These are phyloP conservation scores for Solanum chmielewskii DNA, from an alignment of 257 asterid genomes.

Conservation along the genomic window DNA sequence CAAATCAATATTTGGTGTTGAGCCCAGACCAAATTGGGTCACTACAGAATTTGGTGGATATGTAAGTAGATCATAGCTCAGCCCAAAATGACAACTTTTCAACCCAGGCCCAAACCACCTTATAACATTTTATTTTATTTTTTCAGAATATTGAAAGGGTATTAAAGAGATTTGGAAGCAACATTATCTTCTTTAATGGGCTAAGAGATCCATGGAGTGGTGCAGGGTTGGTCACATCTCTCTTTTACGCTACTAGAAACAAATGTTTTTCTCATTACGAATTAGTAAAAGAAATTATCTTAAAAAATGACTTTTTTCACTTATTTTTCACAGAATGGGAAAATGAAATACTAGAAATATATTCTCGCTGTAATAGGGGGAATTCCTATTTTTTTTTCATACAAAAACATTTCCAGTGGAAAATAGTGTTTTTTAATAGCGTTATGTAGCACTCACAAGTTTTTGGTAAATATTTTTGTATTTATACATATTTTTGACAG, in stretches of 20 bases:
- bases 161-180: conserved; percentile 62
- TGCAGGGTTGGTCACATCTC: conserved; percentile 42
- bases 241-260: background rate
- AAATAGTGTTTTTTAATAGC: background rate
- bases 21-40: conserved; percentile 78
- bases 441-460: background rate
- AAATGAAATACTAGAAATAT: no score
- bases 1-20: conserved; percentile 7
- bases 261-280: background rate
- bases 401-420: background rate
- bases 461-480: background rate
- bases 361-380: background rate
- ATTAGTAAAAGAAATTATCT: no score
- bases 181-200: conserved; percentile 83
- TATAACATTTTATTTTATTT: no score
- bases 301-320: no score
- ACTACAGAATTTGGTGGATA: conserved; percentile 72
- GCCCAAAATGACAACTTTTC: background rate
- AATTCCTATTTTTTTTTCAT: background rate
- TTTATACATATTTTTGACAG: conserved; percentile 14
- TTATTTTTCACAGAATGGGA: no score
- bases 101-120: conserved; percentile 4
- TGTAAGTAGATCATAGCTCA: conserved; percentile 21
- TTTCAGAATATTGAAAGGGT: conserved; percentile 48
- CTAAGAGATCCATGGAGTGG: conserved; percentile 95